Evolutionary conservation across 1,284 basidiomycete genomes (phyloP), one percentile per base, ranked within the genome.

Genomic region (Boletellus deceptivus): DNA sequence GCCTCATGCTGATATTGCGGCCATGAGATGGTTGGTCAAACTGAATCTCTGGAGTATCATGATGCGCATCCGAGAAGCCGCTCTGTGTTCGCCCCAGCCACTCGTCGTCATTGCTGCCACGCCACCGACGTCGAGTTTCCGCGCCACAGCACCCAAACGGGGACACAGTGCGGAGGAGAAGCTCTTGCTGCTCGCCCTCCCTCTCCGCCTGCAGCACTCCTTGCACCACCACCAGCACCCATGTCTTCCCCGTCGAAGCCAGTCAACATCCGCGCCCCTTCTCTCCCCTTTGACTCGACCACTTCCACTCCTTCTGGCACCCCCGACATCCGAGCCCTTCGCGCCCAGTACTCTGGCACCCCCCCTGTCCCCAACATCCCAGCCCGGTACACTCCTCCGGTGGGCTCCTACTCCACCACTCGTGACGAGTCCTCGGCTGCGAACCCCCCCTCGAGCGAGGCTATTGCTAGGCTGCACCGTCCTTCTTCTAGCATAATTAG

Each of bases 311-410:
- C 72, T 2, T 46, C 68, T 10, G 77, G 77, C 43, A 81, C 82
- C 14, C 79, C 82, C 13, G 77, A 80, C 59, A 60, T 82, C 51
- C 74, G 76, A 24, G 71, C 71, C n/a, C 69, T 86, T n/a, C 79
- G 85, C 13, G 80, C 82, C 17, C 80, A 80, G 52, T 86, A 83
- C 59, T 62, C 73, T 16, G 75, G 83, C 33, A 84, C 84, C 6
- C 80, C 86, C 24, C 81, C 82, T 16, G 73, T 76, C 3, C 79
- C 82, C 44, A 87, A 87, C 64, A 82, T 88, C 47, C 84, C 85
- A 29, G 70, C 68, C 7, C 67, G 83, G 29, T 59, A 55, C 48
- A 54, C 60, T 10, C 66, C 69, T 35, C 51, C 59, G 4, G 45
- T 50, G 4, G 54, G 29, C 10, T 57, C 52, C 52, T 52, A 69